Evolutionary conservation across 352 stramenopile species (phyloP), one percentile per base, ranked within the genome.

Genomic region (Phytophthora pseudosyringae): DNA sequence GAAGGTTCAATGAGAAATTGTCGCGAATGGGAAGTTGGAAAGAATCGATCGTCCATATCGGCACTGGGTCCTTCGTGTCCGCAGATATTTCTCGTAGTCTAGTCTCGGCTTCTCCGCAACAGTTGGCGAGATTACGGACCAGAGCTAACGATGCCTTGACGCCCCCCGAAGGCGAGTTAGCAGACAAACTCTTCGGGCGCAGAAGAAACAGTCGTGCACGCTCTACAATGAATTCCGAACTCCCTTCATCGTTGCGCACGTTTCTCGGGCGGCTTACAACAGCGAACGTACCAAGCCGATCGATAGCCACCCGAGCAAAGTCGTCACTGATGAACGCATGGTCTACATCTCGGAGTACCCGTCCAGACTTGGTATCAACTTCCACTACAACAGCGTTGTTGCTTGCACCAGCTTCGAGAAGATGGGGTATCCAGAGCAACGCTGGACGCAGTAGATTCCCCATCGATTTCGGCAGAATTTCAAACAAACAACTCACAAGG

Each of bases 401-500:
- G 10, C 47, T 66, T 13, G 40, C 11, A 25, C 43, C 28, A 3
- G 29, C 10, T 25, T 48, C 61, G 1, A 71, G 31, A 39, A 28
- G 74, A 40, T 80, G 75, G 0, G 73, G 67, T 16, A 81, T 33
- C 61, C 58, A 78, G 12, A 81, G 41, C 18, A 75, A 45, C 32
- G 60, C 59, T 6, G 66, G 73, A n/a, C 63, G 67, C 15, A 71
- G 41, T 35, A 83, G 55, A 5, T 38, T 3, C 3, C 65, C 72
- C 29, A 73, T 75, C 5, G 70, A 59, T 43, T 33, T 49, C 6
- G 84, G 82, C 3, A 81, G 18, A 9, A 91, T 25, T 9, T 80
- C 75, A 15, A 90, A 44, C 11, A 91, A 38, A 12, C 48, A 54
- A 32, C 81, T 90, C 11, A 86, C 64, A 12, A 91, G 62, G 8